Conservation (phyloP, 495 filamentous ascomycete species). For the Choiromyces venosus region DNA sequence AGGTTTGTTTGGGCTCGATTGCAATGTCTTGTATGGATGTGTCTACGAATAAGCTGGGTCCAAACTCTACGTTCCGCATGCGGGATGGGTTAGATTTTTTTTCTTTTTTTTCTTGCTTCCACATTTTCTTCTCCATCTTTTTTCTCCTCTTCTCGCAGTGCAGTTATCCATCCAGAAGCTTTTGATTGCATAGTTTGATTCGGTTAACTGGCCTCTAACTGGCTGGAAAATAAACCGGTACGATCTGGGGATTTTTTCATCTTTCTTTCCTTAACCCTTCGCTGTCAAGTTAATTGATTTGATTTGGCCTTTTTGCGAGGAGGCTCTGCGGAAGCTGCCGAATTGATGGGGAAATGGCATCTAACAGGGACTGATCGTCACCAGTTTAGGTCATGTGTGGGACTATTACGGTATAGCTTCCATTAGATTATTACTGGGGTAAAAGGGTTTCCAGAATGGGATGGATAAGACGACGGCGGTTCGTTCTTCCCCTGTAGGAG, state of each 20-base stretch:
- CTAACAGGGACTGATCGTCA: conserved; percentile 15
- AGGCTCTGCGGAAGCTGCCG: conserved; percentile 36
- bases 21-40: background rate
- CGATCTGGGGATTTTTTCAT: background rate
- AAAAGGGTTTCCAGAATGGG: background rate
- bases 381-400: conserved; percentile 16
- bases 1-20: background rate
- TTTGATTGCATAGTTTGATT: background rate
- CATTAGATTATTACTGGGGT: background rate
- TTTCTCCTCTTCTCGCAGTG: background rate
- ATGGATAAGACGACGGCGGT: background rate
- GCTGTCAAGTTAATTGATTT: background rate
- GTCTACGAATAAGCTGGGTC: background rate
- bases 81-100: background rate
- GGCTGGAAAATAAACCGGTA: background rate
- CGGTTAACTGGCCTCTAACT: background rate
- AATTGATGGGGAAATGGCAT: conserved; percentile 34
- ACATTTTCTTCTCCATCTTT: no score
- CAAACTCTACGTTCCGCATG: background rate
- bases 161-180: background rate
- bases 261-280: background rate
- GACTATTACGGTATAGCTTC: background rate
- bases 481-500: background rate
- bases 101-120: background rate
- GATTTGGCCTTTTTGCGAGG: background rate